Percentiles rank a stretch among this genome's conserved stretches.
phyloP scores from a whole-genome alignment of 2,329 filamentous ascomycete genomes.

The Verticillium longisporum region DNA sequence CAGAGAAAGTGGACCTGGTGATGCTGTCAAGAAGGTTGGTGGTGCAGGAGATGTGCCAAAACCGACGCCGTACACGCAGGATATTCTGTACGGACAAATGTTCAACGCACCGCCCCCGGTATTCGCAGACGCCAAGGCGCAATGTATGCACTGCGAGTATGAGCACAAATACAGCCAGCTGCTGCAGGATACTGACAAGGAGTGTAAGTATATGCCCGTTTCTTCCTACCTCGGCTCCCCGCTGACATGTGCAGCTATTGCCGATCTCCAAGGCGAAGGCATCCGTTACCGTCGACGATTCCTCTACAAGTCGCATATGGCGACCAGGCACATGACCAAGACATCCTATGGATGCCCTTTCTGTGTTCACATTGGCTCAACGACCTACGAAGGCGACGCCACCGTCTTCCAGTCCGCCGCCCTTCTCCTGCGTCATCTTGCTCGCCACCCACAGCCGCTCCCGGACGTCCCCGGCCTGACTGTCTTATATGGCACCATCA shows the following conservation, averaged over 20 bases:
- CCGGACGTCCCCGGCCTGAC: conserved; percentile 27
- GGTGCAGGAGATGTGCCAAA: conserved; percentile 16
- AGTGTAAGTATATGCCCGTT: conserved; percentile 13
- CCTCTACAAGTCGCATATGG: conserved; percentile 34
- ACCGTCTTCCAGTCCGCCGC: conserved; percentile 30
- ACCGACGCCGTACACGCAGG: conserved; percentile 3
- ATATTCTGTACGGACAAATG: conserved; percentile 10
- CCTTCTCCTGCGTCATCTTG: conserved; percentile 29
- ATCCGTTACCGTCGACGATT: conserved; percentile 31
- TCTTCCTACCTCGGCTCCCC: background rate
- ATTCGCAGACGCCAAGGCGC: conserved; percentile 10
- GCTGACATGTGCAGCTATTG: conserved; percentile 18
- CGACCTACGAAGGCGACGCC: conserved; percentile 29
- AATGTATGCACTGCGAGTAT: conserved; percentile 15
- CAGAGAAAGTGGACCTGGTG: conserved; percentile 24
- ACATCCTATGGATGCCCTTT: conserved; percentile 33
- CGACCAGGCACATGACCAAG: conserved; percentile 20
- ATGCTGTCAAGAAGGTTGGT: conserved; percentile 31
- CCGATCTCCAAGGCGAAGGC: conserved; percentile 24
- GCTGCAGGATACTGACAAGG: conserved; percentile 18
- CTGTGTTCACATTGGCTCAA: conserved; percentile 24
- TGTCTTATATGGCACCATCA: conserved; percentile 23
- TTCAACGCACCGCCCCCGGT: conserved; percentile 1
- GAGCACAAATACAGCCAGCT: conserved; percentile 19
- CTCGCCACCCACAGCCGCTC: conserved; percentile 31